phyloP scores from a whole-genome alignment of 768 basidiomycete species.

The Baorangia bicolor region DNA sequence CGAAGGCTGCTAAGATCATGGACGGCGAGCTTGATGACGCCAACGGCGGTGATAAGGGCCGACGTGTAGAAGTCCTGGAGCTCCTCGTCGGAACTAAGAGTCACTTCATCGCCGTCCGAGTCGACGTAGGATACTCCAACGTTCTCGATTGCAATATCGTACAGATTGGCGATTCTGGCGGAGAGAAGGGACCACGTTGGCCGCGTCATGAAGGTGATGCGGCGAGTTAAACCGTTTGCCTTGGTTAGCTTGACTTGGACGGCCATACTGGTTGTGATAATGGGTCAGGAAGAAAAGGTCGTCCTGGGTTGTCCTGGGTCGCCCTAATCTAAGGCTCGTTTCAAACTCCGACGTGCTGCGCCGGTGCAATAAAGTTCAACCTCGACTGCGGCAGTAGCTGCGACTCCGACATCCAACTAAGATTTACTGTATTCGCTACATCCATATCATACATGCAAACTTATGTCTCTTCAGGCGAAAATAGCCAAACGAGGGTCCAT shows the following conservation, averaged over 20 bases:
- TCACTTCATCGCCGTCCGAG: conserved; percentile 71
- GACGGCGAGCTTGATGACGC: conserved; percentile 58
- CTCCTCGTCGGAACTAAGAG: conserved; percentile 73
- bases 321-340: conserved; percentile 23
- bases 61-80: conserved; percentile 67
- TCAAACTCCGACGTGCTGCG: conserved; percentile 48
- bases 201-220: conserved; percentile 46
- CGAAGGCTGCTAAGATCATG: conserved; percentile 50
- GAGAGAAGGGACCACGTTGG: conserved; percentile 63
- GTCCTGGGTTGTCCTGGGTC: not conserved
- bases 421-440: not conserved
- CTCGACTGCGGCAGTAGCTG: conserved; percentile 4
- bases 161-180: conserved; percentile 52
- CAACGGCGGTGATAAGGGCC: conserved; percentile 16
- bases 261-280: conserved; percentile 42
- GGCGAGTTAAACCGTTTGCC: conserved; percentile 57
- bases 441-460: not conserved
- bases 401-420: not conserved
- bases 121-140: conserved; percentile 74
- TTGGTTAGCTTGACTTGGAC: conserved; percentile 67
- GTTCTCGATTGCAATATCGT: conserved; percentile 52
- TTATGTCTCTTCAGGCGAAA: conserved; percentile 51
- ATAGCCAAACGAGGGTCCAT: conserved; percentile 67
- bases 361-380: conserved; percentile 2
- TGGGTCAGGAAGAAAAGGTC: conserved; percentile 16